Percentiles rank a stretch among this genome's conserved stretches.
Evolutionary conservation across 495 filamentous ascomycete species (phyloP).

Genomic region (Hypoxylon perforatum): DNA sequence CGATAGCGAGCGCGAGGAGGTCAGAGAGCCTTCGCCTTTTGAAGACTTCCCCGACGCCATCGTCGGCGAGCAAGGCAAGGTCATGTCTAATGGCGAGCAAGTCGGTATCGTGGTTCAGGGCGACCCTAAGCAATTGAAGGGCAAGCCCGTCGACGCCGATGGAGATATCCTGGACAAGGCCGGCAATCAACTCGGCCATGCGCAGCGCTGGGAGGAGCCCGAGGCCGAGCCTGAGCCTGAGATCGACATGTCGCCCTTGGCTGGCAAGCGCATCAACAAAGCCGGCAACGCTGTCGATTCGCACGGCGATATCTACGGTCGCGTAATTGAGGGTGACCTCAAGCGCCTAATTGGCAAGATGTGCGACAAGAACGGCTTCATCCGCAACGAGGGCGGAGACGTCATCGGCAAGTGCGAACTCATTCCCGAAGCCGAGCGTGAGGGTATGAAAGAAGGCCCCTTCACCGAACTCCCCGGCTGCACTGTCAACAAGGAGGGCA

Average conservation of each 20-base stretch:
- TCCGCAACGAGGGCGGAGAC: constrained; percentile 84
- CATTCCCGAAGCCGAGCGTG: constrained; percentile 76
- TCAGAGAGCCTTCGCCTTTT: constrained; percentile 75
- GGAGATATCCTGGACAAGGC: constrained; percentile 84
- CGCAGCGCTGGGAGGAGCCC: constrained; percentile 70
- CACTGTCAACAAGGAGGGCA: constrained; percentile 80
- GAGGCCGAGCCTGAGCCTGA: constrained; percentile 62
- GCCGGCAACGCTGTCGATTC: constrained; percentile 83
- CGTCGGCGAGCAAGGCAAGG: constrained; percentile 75
- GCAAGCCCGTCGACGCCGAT: constrained; percentile 82
- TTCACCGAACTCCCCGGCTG: constrained; percentile 82
- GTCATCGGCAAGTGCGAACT: constrained; percentile 82
- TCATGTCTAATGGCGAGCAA: constrained; percentile 74
- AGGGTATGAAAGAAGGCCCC: constrained; percentile 76
- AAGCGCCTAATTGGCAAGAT: constrained; percentile 79
- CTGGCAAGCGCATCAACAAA: constrained; percentile 89
- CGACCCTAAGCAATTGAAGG: constrained; percentile 76
- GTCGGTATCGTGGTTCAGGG: constrained; percentile 82
- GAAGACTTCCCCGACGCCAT: constrained; percentile 76
- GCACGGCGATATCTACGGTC: constrained; percentile 77
- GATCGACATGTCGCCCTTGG: constrained; percentile 74
- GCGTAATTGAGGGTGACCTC: constrained; percentile 77
- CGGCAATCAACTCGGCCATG: constrained; percentile 82
- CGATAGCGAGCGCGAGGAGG: constrained; percentile 74
- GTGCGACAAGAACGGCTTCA: constrained; percentile 82